phyloP scores from a whole-genome alignment of 2,329 filamentous ascomycete species.

The Massarina eburnea region DNA sequence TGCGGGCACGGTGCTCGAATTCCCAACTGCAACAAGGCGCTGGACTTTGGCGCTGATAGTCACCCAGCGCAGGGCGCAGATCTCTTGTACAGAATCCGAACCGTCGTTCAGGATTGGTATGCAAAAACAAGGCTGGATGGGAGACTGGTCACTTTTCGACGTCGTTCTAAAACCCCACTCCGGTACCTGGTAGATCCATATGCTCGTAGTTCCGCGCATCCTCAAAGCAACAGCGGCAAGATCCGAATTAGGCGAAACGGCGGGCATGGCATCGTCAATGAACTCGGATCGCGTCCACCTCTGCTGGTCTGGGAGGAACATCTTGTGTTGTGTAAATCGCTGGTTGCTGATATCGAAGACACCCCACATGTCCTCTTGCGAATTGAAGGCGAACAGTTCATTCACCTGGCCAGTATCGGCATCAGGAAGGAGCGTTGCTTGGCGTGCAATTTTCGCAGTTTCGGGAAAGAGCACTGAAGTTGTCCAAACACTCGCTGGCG shows the following conservation, averaged over 20 bases:
- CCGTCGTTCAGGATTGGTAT: slow-evolving; percentile 38
- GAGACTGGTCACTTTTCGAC: slow-evolving; percentile 29
- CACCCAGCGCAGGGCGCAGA: slow-evolving; percentile 41
- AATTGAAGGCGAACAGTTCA: slow-evolving; percentile 45
- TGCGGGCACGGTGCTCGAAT: slow-evolving; percentile 27
- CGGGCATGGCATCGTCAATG: slow-evolving; percentile 44
- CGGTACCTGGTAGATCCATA: slow-evolving; percentile 44
- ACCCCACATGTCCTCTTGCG: slow-evolving; percentile 44
- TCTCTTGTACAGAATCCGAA: slow-evolving; percentile 38
- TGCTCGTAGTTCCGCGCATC: slow-evolving; percentile 41
- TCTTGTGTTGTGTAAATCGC: slow-evolving; percentile 42
- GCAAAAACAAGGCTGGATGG: slow-evolving; percentile 42
- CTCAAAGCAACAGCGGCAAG: slow-evolving; percentile 42
- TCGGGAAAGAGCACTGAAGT: slow-evolving; percentile 46
- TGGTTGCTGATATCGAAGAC: slow-evolving; percentile 44
- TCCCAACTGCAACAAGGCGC: slow-evolving; percentile 43
- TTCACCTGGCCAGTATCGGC: slow-evolving; percentile 41
- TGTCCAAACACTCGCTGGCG: slow-evolving; percentile 42
- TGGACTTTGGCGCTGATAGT: slow-evolving; percentile 30
- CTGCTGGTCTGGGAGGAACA: slow-evolving; percentile 42
- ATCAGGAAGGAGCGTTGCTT: slow-evolving; percentile 44
- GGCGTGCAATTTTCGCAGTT: slow-evolving; percentile 39
- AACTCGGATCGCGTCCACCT: slow-evolving; percentile 43
- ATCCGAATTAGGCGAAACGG: slow-evolving; percentile 41
- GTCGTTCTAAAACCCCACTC: slow-evolving; percentile 37